Base-by-base conservation (phyloP, 495 filamentous ascomycete genomes). In the Podospora pseudoanserina region DNA sequence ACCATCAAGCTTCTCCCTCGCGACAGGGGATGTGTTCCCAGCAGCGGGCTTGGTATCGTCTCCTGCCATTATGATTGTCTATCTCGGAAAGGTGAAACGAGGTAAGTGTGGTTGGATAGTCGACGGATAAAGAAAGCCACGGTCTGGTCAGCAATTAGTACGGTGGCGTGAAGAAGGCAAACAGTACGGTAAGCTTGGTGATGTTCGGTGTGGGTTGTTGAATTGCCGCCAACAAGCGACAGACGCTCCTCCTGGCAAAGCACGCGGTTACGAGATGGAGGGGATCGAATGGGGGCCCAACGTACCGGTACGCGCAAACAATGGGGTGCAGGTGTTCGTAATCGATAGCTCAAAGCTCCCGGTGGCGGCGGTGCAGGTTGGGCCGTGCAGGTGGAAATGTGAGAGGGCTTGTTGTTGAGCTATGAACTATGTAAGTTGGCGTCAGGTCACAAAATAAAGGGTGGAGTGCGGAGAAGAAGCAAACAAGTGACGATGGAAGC, bases 1-100 rank as follows among this genome's bases (percentile, higher is more conserved):
- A 79, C 78, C 75, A 64, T 79, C 78, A 58, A 79, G 73, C 75
- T 78, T 77, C 74, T 79, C 78, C 75, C 76, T 69, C 49, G 76
- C 70, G 58, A 73, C 74, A 32, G 76, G 74, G 70, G 74, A 74
- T 55, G 63, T 57, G 70, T 69, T 73, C 68, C 63, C 68, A 18
- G 19, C 56, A 56, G 62, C 30, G 5, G 64, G 59, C 70, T 71
- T 76, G 16, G 26, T 18, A 53, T 78, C 75, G 66, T 75, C 76
- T 70, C 16, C 67, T 23, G 70, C 66, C 76, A 78, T 78, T 19
- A 59, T 75, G 67, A 30, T 60, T 54, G 60, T 39, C 62, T n/a
- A 56, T 59, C 54, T n/a, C 59, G 64, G 1, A 49, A 49, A 49
- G 13, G 39, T 49, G 39, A 55, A 64, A 44, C n/a, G 61, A 26